phyloP scores from a whole-genome alignment of 257 asterid genomes.

The Linderniella brevidens region DNA sequence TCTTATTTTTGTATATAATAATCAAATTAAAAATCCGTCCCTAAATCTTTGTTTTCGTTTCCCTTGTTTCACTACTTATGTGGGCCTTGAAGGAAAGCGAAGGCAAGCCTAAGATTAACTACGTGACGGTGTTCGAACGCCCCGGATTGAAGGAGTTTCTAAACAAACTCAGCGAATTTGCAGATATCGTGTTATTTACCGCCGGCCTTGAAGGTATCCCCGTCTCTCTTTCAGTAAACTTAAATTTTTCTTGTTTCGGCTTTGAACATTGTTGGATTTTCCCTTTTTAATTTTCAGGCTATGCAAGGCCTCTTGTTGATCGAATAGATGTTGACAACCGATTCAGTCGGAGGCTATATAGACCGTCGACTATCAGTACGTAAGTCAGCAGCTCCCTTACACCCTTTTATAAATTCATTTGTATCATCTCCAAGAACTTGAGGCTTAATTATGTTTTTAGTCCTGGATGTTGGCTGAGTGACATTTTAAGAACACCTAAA shows the following conservation, averaged over 20 bases:
- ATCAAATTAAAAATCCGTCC: background rate
- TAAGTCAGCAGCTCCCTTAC: slow-evolving; percentile 17
- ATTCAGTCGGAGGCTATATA: slow-evolving; percentile 42
- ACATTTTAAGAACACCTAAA: too few relatives aligned
- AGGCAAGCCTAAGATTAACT: slow-evolving; percentile 78
- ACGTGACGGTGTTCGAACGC: slow-evolving; percentile 91
- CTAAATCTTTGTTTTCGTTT: slow-evolving; percentile 3
- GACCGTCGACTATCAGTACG: slow-evolving; percentile 69
- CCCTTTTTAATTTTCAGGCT: slow-evolving; percentile 24
- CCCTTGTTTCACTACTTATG: too few relatives aligned
- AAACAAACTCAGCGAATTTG: slow-evolving; percentile 67
- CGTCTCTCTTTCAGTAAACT: background rate
- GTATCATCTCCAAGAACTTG: too few relatives aligned
- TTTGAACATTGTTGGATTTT: background rate
- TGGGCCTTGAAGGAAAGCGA: slow-evolving; percentile 42
- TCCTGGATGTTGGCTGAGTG: too few relatives aligned
- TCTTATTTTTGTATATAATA: background rate
- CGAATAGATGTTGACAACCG: slow-evolving; percentile 43
- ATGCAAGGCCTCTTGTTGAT: slow-evolving; percentile 74
- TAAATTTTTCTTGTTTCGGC: slow-evolving; percentile 5
- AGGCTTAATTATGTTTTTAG: too few relatives aligned
- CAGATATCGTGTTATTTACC: slow-evolving; percentile 76
- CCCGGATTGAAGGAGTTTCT: slow-evolving; percentile 77
- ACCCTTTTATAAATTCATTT: too few relatives aligned
- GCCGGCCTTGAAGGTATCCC: slow-evolving; percentile 91